Conservation (phyloP, 108 stramenopile genomes). For the Conticribra weissflogii region DNA sequence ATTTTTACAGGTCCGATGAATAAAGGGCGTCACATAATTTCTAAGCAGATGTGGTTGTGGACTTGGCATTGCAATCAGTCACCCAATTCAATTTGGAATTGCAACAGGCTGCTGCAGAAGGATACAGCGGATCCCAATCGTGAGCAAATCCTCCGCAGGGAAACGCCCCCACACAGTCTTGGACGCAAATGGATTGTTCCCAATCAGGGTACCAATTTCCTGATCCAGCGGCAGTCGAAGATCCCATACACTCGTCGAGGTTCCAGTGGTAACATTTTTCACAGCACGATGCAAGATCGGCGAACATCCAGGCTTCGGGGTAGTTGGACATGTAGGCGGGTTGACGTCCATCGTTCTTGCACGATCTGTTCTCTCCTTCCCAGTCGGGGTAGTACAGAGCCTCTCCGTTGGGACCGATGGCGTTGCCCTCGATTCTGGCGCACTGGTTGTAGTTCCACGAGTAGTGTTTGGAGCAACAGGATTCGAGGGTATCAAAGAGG, state of each 20-base stretch:
- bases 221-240: background rate
- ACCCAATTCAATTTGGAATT: background rate
- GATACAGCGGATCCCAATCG: conserved; percentile 3
- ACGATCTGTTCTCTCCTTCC: background rate
- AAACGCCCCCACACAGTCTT: background rate
- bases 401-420: background rate
- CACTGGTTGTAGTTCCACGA: background rate
- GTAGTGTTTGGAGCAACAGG: background rate
- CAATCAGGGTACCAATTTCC: background rate
- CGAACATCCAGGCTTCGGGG: conserved; percentile 1
- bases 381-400: conserved; percentile 8
- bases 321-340: background rate
- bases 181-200: background rate
- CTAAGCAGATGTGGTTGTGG: background rate
- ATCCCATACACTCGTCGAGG: background rate
- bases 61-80: background rate
- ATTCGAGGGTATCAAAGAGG: background rate
- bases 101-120: background rate
- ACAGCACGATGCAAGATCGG: background rate
- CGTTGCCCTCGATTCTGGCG: background rate
- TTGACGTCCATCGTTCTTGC: background rate
- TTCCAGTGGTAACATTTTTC: background rate
- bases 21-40: too few species aligned
- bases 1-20: too few species aligned
- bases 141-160: conserved; percentile 9